These are phyloP conservation scores for Mycena polygramma DNA, from an alignment of 768 basidiomycete species.

Conservation along the genomic window DNA sequence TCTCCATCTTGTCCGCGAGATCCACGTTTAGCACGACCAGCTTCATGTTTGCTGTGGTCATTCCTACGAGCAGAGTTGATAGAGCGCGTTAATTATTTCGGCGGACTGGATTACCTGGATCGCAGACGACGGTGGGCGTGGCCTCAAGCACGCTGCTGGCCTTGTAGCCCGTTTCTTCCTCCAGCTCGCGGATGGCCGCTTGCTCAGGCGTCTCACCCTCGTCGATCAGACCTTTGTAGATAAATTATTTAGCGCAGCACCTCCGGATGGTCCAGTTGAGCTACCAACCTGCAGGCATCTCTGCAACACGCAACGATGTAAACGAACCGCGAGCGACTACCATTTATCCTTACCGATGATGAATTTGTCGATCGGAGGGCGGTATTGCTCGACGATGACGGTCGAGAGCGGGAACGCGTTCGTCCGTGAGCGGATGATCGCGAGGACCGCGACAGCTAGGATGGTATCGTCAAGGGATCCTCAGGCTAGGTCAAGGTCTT, in stretches of 20 bases:
- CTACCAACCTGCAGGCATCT: conserved; percentile 68
- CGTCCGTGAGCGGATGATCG: conserved; percentile 82
- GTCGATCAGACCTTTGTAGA: conserved; percentile 73
- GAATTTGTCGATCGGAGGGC: conserved; percentile 85
- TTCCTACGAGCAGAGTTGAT: conserved; percentile 63
- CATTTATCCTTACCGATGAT: conserved; percentile 69
- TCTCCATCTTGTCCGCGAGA: conserved; percentile 75
- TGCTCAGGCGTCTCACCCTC: conserved; percentile 84
- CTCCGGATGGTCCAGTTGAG: too few relatives aligned
- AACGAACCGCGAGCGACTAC: neutral
- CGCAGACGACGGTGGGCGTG: conserved; percentile 72
- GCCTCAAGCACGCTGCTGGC: conserved; percentile 73
- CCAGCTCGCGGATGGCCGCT: conserved; percentile 88
- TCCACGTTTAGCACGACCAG: conserved; percentile 80
- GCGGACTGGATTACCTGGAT: conserved; percentile 68
- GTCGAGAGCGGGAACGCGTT: conserved; percentile 81
- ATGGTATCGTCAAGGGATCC: neutral
- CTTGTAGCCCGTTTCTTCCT: conserved; percentile 93
- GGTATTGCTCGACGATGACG: conserved; percentile 91
- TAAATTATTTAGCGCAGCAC: too few relatives aligned
- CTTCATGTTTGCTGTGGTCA: conserved; percentile 96
- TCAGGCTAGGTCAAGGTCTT: neutral
- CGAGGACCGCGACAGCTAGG: conserved; percentile 86
- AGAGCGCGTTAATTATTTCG: neutral
- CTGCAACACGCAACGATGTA: conserved; percentile 44